Evolutionary conservation across 2,329 filamentous ascomycete species (phyloP), one percentile per base, ranked within the genome.

Genomic region (Neopestalotiopsis sp.): DNA sequence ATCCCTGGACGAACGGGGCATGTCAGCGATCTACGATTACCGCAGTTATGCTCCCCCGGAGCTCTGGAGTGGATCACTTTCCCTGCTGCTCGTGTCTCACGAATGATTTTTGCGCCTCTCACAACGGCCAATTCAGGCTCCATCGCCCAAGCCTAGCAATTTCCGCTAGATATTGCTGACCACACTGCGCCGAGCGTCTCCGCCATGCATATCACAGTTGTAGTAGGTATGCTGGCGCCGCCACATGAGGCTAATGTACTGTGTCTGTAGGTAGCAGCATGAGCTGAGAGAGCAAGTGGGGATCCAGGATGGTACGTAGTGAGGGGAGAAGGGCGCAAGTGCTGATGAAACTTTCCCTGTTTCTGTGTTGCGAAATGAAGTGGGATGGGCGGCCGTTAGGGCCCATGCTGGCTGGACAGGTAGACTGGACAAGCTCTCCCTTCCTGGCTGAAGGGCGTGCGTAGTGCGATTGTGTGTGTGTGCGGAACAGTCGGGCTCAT

Each of bases 171-270:
- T 30, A 34, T 20, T 40, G 59, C 59, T 62, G 59, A 62, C 30
- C 57, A 34, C 57, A 59, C 30, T 59, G 30, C 17, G 30, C 24
- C 57, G 24, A 17, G 59, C n/a, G 28, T 62, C 59, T 20, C 45
- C 45, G n/a, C 17, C 14, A 53, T 53, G 45, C 45, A 53, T 53
- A 53, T 53, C 59, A 34, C 59, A 62, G 30, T 30, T 38, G 30
- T 34, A 62, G 59, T 20, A 38, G 59, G 30, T 34, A 62, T 62
- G 30, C 32, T 20, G 32, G n/a, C 28, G n/a, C 28, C 59, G 59
- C 59, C 59, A 62, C 59, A 62, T 62, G 59, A 62, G 59, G 59
- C 59, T 62, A 62, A 40, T 30, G 32, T 62, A n/a, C 45, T 53
- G 45, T n/a, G 45, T 53, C 45, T 53, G 45, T 53, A 17, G 17